Conservation (phyloP, 176 grass and related monocot genomes). For the Canna indica region DNA sequence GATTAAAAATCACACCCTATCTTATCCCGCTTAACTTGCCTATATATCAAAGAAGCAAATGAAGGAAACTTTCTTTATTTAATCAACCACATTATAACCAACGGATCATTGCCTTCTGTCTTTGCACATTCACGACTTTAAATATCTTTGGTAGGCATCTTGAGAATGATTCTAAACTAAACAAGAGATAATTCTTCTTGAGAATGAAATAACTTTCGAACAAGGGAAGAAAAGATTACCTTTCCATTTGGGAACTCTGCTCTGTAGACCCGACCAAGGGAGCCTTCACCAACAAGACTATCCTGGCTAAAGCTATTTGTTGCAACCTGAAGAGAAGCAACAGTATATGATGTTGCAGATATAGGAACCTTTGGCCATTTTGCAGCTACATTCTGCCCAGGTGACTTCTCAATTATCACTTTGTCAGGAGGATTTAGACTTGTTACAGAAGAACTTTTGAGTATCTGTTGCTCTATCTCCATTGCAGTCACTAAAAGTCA, state of each 20-base stretch:
- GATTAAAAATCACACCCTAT: too few relatives aligned
- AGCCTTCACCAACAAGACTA: slow-evolving; percentile 88
- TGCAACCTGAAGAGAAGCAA: slow-evolving; percentile 85
- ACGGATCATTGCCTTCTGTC: too few relatives aligned
- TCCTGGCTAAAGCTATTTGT: slow-evolving; percentile 98
- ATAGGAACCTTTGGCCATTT: slow-evolving; percentile 57
- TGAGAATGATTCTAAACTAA: background rate
- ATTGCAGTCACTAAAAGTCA: slow-evolving; percentile 48
- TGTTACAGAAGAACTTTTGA: slow-evolving; percentile 35
- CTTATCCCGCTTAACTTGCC: too few relatives aligned
- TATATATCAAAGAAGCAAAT: too few relatives aligned
- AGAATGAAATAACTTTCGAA: too few relatives aligned
- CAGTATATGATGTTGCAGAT: slow-evolving; percentile 62
- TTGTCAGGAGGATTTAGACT: slow-evolving; percentile 51
- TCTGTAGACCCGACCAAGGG: slow-evolving; percentile 89
- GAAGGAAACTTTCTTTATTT: background rate
- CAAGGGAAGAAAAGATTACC: slow-evolving; percentile 34
- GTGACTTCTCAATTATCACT: slow-evolving; percentile 55
- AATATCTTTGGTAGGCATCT: background rate
- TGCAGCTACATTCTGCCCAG: slow-evolving; percentile 53
- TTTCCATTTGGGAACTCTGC: slow-evolving; percentile 86
- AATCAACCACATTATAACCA: background rate
- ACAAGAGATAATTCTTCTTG: background rate
- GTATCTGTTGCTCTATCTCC: slow-evolving; percentile 46
- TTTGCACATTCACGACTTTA: too few relatives aligned